phyloP scores from a whole-genome alignment of 208 protist species.

The Acanthamoeba healyi region DNA sequence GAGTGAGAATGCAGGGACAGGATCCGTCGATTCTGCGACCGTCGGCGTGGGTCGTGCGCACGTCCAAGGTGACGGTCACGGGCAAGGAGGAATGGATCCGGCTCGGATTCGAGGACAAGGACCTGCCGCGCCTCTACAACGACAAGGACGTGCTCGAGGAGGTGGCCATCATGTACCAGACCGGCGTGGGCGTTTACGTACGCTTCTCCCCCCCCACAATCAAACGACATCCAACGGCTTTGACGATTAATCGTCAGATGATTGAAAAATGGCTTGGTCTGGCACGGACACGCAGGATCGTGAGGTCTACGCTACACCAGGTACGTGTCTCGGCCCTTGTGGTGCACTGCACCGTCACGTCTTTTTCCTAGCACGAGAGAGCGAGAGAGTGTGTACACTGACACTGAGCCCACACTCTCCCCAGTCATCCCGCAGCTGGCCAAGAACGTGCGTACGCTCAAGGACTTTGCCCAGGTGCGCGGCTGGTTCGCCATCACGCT shows the following conservation, averaged over 20 bases:
- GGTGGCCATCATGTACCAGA: conserved; percentile 71
- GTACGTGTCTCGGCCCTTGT: neutral
- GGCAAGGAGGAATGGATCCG: conserved; percentile 71
- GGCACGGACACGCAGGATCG: conserved; percentile 26
- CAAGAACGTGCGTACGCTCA: conserved; percentile 65
- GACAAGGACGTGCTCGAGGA: conserved; percentile 73
- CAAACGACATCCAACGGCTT: too few species aligned
- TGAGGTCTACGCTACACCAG: conserved; percentile 53
- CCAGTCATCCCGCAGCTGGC: conserved; percentile 52
- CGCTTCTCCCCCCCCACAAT: neutral
- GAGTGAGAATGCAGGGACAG: neutral
- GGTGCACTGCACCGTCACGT: too few species aligned
- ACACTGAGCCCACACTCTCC: too few species aligned
- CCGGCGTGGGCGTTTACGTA: conserved; percentile 40
- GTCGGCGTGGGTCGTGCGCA: conserved; percentile 71
- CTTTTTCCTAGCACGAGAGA: too few species aligned
- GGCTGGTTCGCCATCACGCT: conserved; percentile 74
- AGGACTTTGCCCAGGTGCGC: conserved; percentile 73
- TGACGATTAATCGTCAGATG: neutral
- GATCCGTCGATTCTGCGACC: conserved; percentile 51
- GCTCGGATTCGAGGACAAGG: conserved; percentile 63
- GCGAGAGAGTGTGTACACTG: too few species aligned
- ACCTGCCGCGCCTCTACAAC: conserved; percentile 69
- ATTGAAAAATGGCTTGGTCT: neutral
- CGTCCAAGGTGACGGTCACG: conserved; percentile 6